phyloP scores from a whole-genome alignment of 305 asterid genomes.

The Caryopteris hybrid region DNA sequence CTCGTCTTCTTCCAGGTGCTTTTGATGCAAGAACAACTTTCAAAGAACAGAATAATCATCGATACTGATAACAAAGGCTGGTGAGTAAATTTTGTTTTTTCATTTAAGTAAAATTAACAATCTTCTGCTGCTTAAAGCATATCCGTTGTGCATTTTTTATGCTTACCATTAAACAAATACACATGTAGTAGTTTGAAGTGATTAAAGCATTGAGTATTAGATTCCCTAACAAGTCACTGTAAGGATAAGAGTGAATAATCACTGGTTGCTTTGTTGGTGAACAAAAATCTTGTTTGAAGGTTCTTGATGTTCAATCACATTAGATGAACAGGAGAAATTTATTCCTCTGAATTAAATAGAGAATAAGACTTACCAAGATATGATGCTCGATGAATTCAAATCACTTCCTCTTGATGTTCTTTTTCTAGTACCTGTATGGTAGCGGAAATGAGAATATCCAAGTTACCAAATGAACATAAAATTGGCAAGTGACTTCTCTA shows the following conservation, averaged over 20 bases:
- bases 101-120: background rate
- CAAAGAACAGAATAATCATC: constrained; percentile 90
- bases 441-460: background rate
- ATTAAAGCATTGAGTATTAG: background rate
- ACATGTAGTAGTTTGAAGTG: constrained; percentile 11
- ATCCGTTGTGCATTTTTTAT: background rate
- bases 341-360: background rate
- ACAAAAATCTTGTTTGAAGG: constrained; percentile 6
- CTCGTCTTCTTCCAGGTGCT: constrained; percentile 58
- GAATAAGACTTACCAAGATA: background rate
- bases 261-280: background rate
- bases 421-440: background rate
- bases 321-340: background rate
- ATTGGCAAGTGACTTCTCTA: background rate
- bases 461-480: background rate
- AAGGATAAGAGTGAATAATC: background rate
- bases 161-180: background rate
- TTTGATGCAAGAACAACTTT: constrained; percentile 95
- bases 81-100: constrained; percentile 37
- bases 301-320: constrained; percentile 10
- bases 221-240: background rate
- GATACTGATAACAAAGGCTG: constrained; percentile 87
- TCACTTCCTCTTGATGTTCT: background rate
- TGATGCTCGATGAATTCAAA: background rate
- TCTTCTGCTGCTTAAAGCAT: constrained; percentile 1